Base-by-base conservation (phyloP, 345 rosid species). In the Eucalyptus dawsonii region DNA sequence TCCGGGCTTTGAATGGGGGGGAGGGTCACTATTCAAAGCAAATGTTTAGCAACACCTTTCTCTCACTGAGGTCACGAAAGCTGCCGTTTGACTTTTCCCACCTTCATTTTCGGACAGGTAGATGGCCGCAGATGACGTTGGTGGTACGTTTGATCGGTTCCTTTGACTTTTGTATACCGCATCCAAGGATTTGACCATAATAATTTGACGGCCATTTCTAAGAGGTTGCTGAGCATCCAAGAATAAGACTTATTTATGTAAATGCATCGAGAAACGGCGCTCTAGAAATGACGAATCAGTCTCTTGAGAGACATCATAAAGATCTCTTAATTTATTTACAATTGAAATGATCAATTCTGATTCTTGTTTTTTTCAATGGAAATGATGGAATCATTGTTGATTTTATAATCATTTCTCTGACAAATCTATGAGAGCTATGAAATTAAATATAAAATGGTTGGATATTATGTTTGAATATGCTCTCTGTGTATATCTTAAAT, bases 271-370 rank as follows among this genome's bases (percentile, higher is more conserved):
- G 21, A 8, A 16, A 31, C 0, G 14, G 6, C 2, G 14, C 2
- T 40, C 7, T 12, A 5, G 29, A 76, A 37, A 76, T 37, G 83
- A 40, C 83, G 47, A 40, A 76, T 11, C 1, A 3, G 27, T 19
- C 29, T 25, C 27, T 40, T 7, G 27, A 76, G 29, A 76, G 83
- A 40, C 11, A 53, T 3, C 2, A 12, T 76, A 21, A 11, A 37
- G 25, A 11, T 11, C 5, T 76, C 47, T 37, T 37, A 11, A 21
- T 37, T 37, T 21, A 6, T 37, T 37, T 24, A 12, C 1, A 14
- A 19, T 0, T 1, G 15, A 21, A 17, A 76, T 2, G 40, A 9
- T 21, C 22, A n/a, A 14, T 62, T 7, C 10, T 1, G 2, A n/a
- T n/a, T 65, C 11, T 15, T 13, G 9, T 2, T 9, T 76, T 76